Conservation (phyloP, 371 early-diverging fungal species). For the Circinella umbellata region DNA sequence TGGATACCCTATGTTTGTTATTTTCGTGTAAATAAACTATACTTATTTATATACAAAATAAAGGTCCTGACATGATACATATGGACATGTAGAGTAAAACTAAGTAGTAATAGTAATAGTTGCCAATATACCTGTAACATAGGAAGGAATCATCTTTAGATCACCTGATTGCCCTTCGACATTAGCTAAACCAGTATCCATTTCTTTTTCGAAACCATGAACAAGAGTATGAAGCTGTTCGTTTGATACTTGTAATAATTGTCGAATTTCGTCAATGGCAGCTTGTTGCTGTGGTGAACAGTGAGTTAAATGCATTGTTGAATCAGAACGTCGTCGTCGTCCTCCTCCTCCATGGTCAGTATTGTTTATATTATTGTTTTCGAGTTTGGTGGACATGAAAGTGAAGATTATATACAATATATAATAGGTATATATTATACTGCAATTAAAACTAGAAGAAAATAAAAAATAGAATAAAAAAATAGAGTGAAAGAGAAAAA, state of each 20-base stretch:
- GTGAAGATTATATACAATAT: too few species aligned
- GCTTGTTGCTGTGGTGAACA: slow-evolving; percentile 30
- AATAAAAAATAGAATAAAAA: too few species aligned
- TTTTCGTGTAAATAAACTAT: too few species aligned
- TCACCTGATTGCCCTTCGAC: slow-evolving; percentile 20
- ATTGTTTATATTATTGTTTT: not conserved
- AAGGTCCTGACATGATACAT: too few species aligned
- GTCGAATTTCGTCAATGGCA: slow-evolving; percentile 30
- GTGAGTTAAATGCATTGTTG: slow-evolving; percentile 13
- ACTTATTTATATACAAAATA: not conserved
- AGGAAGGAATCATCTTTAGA: slow-evolving; percentile 54
- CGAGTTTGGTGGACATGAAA: slow-evolving; percentile 12
- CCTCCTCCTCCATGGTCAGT: slow-evolving; percentile 18
- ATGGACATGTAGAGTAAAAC: too few species aligned
- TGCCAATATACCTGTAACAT: slow-evolving; percentile 39
- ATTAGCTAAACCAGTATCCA: slow-evolving; percentile 44
- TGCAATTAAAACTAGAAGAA: too few species aligned
- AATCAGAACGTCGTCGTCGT: slow-evolving; percentile 15
- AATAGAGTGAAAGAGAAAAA: too few species aligned
- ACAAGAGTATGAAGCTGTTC: slow-evolving; percentile 33
- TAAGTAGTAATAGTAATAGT: too few species aligned
- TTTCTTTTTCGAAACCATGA: slow-evolving; percentile 47
- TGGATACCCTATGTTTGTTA: slow-evolving; percentile 60
- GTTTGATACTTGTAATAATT: slow-evolving; percentile 38
- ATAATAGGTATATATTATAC: too few species aligned